Evolutionary conservation across 768 basidiomycete species (phyloP).

Genomic region (Amanita pseudoporphyria): DNA sequence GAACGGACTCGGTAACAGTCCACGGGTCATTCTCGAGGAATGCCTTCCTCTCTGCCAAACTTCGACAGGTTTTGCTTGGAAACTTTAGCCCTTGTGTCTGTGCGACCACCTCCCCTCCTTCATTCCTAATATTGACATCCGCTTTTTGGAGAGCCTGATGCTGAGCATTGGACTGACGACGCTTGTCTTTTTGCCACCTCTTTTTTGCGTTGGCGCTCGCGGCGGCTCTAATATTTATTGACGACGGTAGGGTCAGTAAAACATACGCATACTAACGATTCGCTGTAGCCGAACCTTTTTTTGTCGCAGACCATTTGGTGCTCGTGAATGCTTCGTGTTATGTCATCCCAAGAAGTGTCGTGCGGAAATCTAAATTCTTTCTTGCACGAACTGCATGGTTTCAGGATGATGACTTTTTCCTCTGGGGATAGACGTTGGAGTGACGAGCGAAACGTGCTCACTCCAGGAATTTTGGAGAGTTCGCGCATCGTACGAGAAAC

Average conservation of each 20-base stretch:
- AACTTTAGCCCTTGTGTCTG: neutral
- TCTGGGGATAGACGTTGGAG: neutral
- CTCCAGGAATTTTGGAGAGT: conserved; percentile 1
- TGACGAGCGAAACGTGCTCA: neutral
- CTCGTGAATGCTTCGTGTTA: neutral
- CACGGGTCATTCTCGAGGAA: neutral
- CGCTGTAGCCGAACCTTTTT: neutral
- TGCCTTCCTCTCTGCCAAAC: neutral
- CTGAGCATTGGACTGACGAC: neutral
- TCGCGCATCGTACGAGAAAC: conserved; percentile 2
- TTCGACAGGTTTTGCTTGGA: neutral
- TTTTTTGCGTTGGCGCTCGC: conserved; percentile 1
- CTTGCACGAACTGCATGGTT: neutral
- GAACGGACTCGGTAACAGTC: neutral
- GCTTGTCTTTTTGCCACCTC: neutral
- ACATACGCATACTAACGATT: no score
- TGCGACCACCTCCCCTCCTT: neutral
- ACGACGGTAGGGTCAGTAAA: neutral
- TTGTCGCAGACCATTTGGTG: neutral
- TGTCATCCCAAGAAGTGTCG: neutral
- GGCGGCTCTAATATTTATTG: neutral
- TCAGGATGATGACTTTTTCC: neutral
- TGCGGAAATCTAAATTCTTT: neutral
- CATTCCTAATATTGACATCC: neutral
- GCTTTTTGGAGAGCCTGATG: neutral